These are phyloP conservation scores for Aquanectria penicillioides DNA, from an alignment of 2,329 filamentous ascomycete species.

Conservation along the genomic window DNA sequence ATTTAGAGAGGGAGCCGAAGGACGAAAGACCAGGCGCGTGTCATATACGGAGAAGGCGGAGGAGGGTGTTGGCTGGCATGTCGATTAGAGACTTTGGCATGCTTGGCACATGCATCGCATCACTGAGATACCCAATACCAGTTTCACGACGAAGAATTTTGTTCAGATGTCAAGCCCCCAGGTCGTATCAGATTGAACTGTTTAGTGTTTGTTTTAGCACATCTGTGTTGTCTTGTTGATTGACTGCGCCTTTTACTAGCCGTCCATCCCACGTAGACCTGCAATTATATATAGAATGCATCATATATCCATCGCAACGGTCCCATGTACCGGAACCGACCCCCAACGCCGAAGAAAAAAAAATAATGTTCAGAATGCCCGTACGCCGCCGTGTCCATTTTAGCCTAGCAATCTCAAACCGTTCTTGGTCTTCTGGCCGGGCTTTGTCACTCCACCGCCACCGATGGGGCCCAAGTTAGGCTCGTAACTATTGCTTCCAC, in stretches of 20 bases:
- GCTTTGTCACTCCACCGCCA: constrained; percentile 67
- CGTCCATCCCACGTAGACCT: constrained; percentile 1
- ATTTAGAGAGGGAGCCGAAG: too few species aligned
- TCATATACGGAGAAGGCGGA: neutral
- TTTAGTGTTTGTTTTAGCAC: neutral
- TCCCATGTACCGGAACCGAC: constrained; percentile 20
- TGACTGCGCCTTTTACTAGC: neutral
- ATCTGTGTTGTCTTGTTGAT: neutral
- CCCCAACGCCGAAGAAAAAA: constrained; percentile 32
- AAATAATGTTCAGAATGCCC: neutral
- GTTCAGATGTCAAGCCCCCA: constrained; percentile 7
- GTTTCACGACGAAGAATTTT: constrained; percentile 25
- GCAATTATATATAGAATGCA: constrained; percentile 9
- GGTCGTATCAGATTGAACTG: neutral
- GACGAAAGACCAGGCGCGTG: too few species aligned
- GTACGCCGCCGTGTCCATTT: neutral
- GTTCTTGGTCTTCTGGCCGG: constrained; percentile 74
- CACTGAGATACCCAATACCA: constrained; percentile 37
- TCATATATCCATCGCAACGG: neutral
- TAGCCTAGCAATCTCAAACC: constrained; percentile 70
- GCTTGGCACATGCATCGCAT: constrained; percentile 13
- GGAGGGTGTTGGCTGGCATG: constrained; percentile 6
- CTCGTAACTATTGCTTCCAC: constrained; percentile 54
- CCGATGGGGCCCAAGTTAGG: constrained; percentile 60
- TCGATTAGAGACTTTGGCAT: constrained; percentile 22